phyloP scores from a whole-genome alignment of 2,329 filamentous ascomycete genomes.

The Colletotrichum sp. region DNA sequence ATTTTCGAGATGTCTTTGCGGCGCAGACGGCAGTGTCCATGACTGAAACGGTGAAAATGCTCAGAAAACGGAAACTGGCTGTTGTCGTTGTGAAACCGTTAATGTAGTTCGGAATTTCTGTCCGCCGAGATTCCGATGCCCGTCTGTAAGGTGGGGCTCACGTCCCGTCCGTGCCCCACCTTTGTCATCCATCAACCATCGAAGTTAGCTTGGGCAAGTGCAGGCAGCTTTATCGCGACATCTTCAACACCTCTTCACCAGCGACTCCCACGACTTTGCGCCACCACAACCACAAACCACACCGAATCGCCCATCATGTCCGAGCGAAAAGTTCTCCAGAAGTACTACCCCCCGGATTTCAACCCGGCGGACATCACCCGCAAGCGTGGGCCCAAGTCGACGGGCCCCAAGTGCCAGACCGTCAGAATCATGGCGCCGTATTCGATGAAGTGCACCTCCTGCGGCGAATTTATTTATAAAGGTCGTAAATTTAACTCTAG shows the following conservation, averaged over 20 bases:
- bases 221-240: neutral
- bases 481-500: slow-evolving; percentile 94
- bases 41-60: neutral
- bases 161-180: neutral
- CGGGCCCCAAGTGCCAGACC: slow-evolving; percentile 81
- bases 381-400: slow-evolving; percentile 70
- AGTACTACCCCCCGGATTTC: slow-evolving; percentile 80
- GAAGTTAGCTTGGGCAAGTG: neutral
- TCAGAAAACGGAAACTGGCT: neutral
- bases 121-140: accelerated
- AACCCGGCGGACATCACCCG: slow-evolving; percentile 83
- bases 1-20: neutral
- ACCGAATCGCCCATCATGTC: slow-evolving; percentile 65
- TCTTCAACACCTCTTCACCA: neutral
- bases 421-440: slow-evolving; percentile 93
- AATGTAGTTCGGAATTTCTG: neutral
- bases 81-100: neutral
- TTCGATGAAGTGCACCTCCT: slow-evolving; percentile 72
- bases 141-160: neutral
- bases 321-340: slow-evolving; percentile 79
- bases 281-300: neutral
- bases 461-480: slow-evolving; percentile 84
- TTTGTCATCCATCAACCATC: neutral
- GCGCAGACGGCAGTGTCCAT: neutral
- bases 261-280: neutral